Conservation (phyloP, 225 moss, liverwort and hornwort genomes). For the Lunularia cruciata region DNA sequence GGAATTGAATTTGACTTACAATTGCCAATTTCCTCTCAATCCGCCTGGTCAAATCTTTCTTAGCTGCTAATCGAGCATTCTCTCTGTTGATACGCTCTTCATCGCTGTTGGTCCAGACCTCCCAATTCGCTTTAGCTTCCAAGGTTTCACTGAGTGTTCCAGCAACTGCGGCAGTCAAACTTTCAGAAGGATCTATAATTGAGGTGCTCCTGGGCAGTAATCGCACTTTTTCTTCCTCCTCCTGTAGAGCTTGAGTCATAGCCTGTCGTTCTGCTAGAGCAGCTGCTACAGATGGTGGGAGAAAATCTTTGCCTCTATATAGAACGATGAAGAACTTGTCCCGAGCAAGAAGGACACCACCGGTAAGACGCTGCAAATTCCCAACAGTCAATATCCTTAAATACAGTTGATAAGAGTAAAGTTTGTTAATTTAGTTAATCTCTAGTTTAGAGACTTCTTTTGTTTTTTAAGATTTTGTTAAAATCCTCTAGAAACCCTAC, state of each 20-base stretch:
- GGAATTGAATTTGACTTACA: constrained; percentile 44
- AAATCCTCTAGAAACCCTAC: background rate
- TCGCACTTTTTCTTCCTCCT: constrained; percentile 83
- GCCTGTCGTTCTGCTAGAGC: constrained; percentile 75
- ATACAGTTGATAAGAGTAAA: no score
- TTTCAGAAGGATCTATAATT: constrained; percentile 4
- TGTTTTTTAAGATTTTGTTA: no score
- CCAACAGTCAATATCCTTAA: background rate
- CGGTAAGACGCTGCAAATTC: constrained; percentile 69
- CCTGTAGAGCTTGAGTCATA: constrained; percentile 65
- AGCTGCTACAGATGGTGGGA: constrained; percentile 77
- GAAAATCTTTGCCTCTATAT: constrained; percentile 95
- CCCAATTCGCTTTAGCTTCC: constrained; percentile 85
- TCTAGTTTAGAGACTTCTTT: no score
- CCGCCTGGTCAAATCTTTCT: constrained; percentile 48
- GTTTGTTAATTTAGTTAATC: no score
- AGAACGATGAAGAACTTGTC: constrained; percentile 80
- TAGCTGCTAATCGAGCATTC: constrained; percentile 47
- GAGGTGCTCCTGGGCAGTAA: constrained; percentile 52
- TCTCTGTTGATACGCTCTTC: constrained; percentile 54
- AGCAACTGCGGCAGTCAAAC: constrained; percentile 31
- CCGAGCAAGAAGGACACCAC: constrained; percentile 75
- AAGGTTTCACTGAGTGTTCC: constrained; percentile 82
- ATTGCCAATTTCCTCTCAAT: constrained; percentile 68
- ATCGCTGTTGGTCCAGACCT: constrained; percentile 69